A percentile compares a stretch with the other conserved stretches of the same genome.
phyloP scores from a whole-genome alignment of 2,329 filamentous ascomycete species.

The Aspergillus brasiliensis region DNA sequence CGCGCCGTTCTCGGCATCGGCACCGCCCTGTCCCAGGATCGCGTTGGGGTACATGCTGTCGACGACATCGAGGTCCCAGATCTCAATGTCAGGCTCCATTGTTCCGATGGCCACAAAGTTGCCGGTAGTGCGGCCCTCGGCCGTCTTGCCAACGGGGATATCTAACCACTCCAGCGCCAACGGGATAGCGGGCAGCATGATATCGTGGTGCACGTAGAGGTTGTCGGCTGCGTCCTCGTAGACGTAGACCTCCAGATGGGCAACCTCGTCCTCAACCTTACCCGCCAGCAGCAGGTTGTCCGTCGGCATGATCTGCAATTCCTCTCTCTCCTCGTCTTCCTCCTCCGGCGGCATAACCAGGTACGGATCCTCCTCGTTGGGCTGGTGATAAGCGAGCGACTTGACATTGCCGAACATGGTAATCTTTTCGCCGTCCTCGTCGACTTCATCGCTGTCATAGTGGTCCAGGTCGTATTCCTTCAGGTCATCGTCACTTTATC shows the following conservation, averaged over 20 bases:
- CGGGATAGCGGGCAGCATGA: constrained; percentile 96
- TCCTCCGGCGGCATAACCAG: constrained; percentile 81
- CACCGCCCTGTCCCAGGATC: constrained; percentile 76
- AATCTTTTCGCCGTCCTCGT: constrained; percentile 69
- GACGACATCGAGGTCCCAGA: constrained; percentile 95
- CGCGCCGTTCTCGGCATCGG: constrained; percentile 46
- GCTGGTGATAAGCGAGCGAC: constrained; percentile 88
- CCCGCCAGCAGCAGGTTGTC: constrained; percentile 92
- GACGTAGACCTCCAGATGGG: constrained; percentile 94
- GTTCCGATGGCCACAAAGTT: constrained; percentile 96
- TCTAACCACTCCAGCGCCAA: constrained; percentile 96
- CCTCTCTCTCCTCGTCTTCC: constrained; percentile 88
- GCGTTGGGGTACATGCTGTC: constrained; percentile 99
- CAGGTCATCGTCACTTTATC: constrained; percentile 61
- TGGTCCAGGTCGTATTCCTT: constrained; percentile 96
- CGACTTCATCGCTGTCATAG: constrained; percentile 82
- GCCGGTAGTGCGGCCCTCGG: constrained; percentile 67
- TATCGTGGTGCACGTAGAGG: constrained; percentile 98
- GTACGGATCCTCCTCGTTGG: constrained; percentile 94
- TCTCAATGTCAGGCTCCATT: constrained; percentile 97
- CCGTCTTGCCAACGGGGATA: constrained; percentile 76
- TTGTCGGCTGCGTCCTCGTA: constrained; percentile 96
- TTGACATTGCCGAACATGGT: constrained; percentile 96
- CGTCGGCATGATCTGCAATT: constrained; percentile 86
- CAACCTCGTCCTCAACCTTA: constrained; percentile 95